These are phyloP conservation scores for Chytriomyces confervae DNA, from an alignment of 192 early-diverging fungal species.

Conservation along the genomic window DNA sequence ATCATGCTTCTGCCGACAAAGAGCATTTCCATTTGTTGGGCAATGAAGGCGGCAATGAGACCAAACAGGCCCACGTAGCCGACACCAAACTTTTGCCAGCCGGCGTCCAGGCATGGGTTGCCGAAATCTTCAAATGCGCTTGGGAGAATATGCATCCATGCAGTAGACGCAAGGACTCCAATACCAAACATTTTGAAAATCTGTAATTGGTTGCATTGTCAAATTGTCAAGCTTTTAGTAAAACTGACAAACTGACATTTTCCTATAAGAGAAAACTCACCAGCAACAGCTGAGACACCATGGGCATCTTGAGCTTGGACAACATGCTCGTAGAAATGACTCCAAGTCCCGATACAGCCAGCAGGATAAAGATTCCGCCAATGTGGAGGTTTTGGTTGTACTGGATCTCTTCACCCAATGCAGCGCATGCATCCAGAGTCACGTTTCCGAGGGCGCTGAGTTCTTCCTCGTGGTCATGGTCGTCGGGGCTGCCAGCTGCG, in stretches of 20 bases:
- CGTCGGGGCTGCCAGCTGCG: no score
- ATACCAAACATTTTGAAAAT: slow-evolving; percentile 58
- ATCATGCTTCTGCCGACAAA: neutral
- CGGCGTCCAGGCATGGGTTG: slow-evolving; percentile 17
- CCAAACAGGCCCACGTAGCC: slow-evolving; percentile 46
- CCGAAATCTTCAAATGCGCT: slow-evolving; percentile 35
- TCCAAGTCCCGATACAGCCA: slow-evolving; percentile 27
- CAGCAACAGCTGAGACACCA: neutral
- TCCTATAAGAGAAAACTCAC: no score
- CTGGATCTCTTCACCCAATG: neutral
- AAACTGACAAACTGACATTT: neutral
- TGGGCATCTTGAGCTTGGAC: slow-evolving; percentile 1
- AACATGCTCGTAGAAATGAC: slow-evolving; percentile 15
- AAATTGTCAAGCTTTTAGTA: neutral
- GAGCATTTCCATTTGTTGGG: slow-evolving; percentile 39
- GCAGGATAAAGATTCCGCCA: slow-evolving; percentile 30
- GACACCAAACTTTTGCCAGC: slow-evolving; percentile 23
- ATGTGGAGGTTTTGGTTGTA: slow-evolving; percentile 33
- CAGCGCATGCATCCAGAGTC: neutral
- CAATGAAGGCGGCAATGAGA: slow-evolving; percentile 41
- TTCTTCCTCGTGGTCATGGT: no score
- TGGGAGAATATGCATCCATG: slow-evolving; percentile 54
- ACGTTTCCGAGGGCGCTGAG: no score
- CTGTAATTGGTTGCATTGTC: neutral
- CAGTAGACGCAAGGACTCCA: slow-evolving; percentile 55